Evolutionary conservation across 306 rosid species (phyloP).

Genomic region (Bauhinia variegata): DNA sequence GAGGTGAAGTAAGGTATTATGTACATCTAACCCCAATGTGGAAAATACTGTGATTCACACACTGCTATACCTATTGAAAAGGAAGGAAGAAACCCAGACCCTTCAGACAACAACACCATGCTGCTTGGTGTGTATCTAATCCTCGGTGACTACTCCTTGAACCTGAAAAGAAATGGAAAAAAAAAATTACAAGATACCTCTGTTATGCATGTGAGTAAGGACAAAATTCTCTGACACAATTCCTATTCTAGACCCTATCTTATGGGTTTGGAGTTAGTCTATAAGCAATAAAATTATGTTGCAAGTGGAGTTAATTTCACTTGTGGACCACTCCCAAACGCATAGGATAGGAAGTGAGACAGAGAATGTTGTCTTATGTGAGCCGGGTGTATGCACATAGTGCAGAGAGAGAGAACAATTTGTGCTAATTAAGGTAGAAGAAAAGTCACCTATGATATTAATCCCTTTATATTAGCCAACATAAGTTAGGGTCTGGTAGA

Average conservation of each 20-base stretch:
- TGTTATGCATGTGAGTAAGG: no score
- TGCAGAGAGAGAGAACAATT: not conserved
- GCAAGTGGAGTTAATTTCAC: no score
- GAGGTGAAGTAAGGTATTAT: conserved; percentile 6
- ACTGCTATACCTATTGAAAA: conserved; percentile 30
- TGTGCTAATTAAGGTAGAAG: not conserved
- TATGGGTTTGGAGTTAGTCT: no score
- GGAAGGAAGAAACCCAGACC: conserved; percentile 22
- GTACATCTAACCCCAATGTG: conserved; percentile 41
- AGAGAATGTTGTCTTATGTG: no score
- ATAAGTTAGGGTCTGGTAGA: conserved; percentile 36
- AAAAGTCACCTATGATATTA: conserved; percentile 51
- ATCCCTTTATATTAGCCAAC: conserved; percentile 26
- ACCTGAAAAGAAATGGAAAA: conserved; percentile 42
- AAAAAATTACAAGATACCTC: conserved; percentile 18
- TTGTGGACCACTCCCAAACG: no score
- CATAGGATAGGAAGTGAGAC: no score
- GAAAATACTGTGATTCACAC: conserved; percentile 38
- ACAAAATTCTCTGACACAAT: no score
- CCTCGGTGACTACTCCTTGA: conserved; percentile 25
- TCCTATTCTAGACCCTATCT: no score
- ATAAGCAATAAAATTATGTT: no score
- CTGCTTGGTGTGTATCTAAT: conserved; percentile 3
- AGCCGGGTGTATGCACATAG: not conserved
- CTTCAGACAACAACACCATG: conserved; percentile 11